Percentiles rank a stretch among this genome's conserved stretches.
phyloP scores from a whole-genome alignment of 805 yeast genomes.

The Candida gorgasii region DNA sequence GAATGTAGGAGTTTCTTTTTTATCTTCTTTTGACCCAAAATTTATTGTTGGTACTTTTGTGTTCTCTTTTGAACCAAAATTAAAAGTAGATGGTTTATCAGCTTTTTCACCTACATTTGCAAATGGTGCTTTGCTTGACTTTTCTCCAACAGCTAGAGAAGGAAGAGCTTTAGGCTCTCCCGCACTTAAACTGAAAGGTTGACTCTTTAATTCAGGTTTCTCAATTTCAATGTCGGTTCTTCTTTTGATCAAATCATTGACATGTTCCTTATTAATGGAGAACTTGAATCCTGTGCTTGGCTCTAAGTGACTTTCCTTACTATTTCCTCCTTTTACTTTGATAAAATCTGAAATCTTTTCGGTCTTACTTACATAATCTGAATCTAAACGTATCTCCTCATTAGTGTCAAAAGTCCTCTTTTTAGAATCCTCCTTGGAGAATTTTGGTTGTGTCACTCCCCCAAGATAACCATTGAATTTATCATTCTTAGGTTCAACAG shows the following conservation, averaged over 20 bases:
- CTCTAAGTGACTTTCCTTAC: conserved; percentile 13
- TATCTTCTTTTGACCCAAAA: conserved; percentile 4
- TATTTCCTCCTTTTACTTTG: conserved; percentile 27
- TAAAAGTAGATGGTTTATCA: background rate
- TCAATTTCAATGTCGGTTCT: conserved; percentile 6
- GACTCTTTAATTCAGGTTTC: background rate
- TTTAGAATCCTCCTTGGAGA: conserved; percentile 15
- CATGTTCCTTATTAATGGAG: conserved; percentile 29
- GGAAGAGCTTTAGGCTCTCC: too few species aligned
- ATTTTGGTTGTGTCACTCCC: conserved; percentile 31
- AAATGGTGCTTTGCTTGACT: background rate
- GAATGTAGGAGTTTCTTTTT: conserved; percentile 4
- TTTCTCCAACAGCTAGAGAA: too few species aligned
- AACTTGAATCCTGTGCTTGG: conserved; percentile 44
- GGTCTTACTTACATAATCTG: conserved; percentile 25
- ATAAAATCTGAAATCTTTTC: conserved; percentile 30
- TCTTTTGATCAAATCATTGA: conserved; percentile 25
- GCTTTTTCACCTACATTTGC: background rate
- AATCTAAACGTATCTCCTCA: conserved; percentile 23
- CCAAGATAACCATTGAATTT: conserved; percentile 38
- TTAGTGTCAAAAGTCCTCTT: conserved; percentile 9
- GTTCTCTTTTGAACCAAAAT: conserved; percentile 2
- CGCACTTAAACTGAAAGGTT: background rate
- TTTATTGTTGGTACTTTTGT: conserved; percentile 6
- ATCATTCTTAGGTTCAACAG: conserved; percentile 6